phyloP scores from a whole-genome alignment of 2,329 filamentous ascomycete species.

The Sclerotinia nivalis region DNA sequence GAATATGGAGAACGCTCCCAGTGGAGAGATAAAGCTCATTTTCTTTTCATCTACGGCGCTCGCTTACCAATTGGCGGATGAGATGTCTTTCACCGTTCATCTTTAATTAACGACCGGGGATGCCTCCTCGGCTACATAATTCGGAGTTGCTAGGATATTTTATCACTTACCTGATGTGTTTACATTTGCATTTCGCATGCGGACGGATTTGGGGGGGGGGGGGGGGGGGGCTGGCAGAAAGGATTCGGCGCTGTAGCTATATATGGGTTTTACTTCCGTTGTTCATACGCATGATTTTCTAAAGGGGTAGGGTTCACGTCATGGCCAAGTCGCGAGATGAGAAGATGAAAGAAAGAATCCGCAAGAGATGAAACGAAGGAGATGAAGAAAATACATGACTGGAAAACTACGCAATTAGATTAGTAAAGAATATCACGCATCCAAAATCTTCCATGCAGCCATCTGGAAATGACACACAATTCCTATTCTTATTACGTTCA shows the following conservation, averaged over 20 bases:
- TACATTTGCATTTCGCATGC: conserved; percentile 2
- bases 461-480: not conserved
- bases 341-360: not conserved
- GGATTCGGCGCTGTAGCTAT: not conserved
- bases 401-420: conserved; percentile 2
- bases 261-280: not conserved
- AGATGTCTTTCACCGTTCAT: conserved; percentile 15
- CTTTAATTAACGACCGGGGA: not conserved
- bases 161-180: not conserved
- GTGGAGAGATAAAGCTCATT: not conserved
- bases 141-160: conserved; percentile 16
- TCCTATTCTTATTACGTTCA: too few relatives aligned
- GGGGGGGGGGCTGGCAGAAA: conserved; percentile 4
- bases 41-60: conserved; percentile 19
- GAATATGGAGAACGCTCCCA: conserved; percentile 1
- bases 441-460: not conserved
- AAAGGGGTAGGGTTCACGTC: conserved; percentile 2
- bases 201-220: not conserved
- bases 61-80: conserved; percentile 17
- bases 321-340: conserved; percentile 6
- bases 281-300: conserved; percentile 17
- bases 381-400: not conserved
- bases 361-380: not conserved
- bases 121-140: conserved; percentile 10
- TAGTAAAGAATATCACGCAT: conserved; percentile 10